Evolutionary conservation across 352 stramenopile genomes (phyloP), one percentile per base, ranked within the genome.

Genomic region (Globisporangium carolinianum): DNA sequence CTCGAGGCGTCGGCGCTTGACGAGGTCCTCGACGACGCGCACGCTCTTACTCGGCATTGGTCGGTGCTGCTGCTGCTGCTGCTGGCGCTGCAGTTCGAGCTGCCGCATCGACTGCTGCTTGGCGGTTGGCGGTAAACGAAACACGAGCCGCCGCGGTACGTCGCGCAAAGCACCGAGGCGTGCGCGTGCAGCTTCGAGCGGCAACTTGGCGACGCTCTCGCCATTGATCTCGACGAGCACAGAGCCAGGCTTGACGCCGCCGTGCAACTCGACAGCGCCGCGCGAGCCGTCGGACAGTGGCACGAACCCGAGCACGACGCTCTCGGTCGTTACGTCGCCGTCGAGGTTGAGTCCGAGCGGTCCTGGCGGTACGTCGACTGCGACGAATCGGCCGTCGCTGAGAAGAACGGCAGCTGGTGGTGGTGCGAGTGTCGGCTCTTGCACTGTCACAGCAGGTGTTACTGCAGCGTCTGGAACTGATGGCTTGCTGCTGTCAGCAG

Each of bases 261-360:
- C 81, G 53, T 80, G 69, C 8, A 56, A 62, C 55, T 91, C 83
- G 9, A 91, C 64, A 14, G 58, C 63, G 1, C 81, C 79, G 32
- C 69, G 69, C 0, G 67, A 78, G 6, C 83, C 83, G 41, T 89
- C 78, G 0, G 72, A 65, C 6, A 91, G 57, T 35, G 69, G 66
- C n/a, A 71, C 55, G 53, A 91, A 94, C 4, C 81, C 79, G 18
- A 85, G 61, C 4, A 94, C 79, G 39, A 91, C 74, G 2, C 77
- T 81, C 9, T 61, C 64, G 15, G 87, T 65, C 0, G 66, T 49
- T 4, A 77, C 61, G n/a, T 64, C 63, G 17, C 74, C 73, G 50
- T 89, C 75, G 15, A 94, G 56, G 36, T 88, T 80, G 7, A 94
- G 62, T 1, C 83, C 83, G 35, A 94, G 63, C 3, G 81, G 76